These are phyloP conservation scores for Tanozyma kutaoensis DNA, from an alignment of 805 yeast genomes.

Conservation along the genomic window DNA sequence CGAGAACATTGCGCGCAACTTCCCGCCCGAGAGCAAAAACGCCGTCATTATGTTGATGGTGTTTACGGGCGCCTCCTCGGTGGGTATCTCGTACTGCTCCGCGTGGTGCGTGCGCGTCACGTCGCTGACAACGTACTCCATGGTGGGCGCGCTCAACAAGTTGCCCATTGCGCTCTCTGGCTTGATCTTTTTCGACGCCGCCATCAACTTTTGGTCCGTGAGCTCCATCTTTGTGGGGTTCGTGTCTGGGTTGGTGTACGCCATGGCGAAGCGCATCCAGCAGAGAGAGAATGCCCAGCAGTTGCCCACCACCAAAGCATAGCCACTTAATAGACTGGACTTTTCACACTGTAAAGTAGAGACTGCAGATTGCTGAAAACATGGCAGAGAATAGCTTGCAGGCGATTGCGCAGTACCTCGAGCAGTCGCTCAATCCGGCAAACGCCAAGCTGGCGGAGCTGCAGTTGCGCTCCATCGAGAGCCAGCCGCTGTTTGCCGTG, in stretches of 20 bases:
- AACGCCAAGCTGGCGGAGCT: conserved; percentile 58
- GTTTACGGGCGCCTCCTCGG: conserved; percentile 86
- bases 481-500: conserved; percentile 61
- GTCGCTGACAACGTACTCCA: conserved; percentile 94
- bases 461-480: conserved; percentile 49
- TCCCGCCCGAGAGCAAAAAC: conserved; percentile 59
- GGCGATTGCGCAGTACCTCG: conserved; percentile 39
- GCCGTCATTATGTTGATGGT: conserved; percentile 73
- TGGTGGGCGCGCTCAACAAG: conserved; percentile 99
- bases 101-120: conserved; percentile 99
- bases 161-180: conserved; percentile 96
- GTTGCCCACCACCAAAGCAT: conserved; percentile 12
- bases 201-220: conserved; percentile 84
- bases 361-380: no score
- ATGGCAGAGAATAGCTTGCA: conserved; percentile 29
- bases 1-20: conserved; percentile 59
- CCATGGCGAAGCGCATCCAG: conserved; percentile 91
- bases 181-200: conserved; percentile 86
- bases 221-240: conserved; percentile 89
- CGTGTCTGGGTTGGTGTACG: conserved; percentile 89
- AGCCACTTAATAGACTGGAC: no score
- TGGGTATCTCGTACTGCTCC: conserved; percentile 95
- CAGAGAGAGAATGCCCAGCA: conserved; percentile 28
- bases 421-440: conserved; percentile 51
- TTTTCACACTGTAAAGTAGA: no score